Base-by-base conservation (phyloP, 768 basidiomycete genomes). In the Phylloporus rhodoxanthus region DNA sequence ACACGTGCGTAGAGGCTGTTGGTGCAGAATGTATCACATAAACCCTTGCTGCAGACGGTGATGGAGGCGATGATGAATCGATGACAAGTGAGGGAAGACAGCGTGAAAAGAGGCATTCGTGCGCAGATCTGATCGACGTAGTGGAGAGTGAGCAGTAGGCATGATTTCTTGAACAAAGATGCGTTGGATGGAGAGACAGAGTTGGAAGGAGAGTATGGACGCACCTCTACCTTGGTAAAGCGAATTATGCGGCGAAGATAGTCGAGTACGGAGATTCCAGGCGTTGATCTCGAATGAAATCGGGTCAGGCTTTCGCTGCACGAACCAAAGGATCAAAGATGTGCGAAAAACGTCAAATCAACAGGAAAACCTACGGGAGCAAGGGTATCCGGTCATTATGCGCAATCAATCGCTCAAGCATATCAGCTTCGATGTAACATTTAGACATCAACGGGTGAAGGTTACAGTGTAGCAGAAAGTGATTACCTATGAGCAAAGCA, bases 341-440 rank as follows among this genome's bases (percentile, higher is more conserved):
- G 55, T 50, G 47, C 42, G 33, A 38, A 54, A 52, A 29, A 47
- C 2, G 43, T 51, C 1, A 10, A 52, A 11, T 13, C 33, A 54
- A 50, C 51, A 40, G 56, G 38, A 55, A 41, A 50, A 75, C 81
- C 60, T 75, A 91, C 81, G 91, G 85, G 33, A 84, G 82, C 55
- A 98, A 75, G 50, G 91, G 87, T 68, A 99, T 92, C 65, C 81
- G 82, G 75, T 99, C 95, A 76, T 99, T 99, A 79, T 96, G 91
- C 47, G 79, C 75, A 71, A 96, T 93, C 61, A 99, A 75, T 55
- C 93, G 87, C 64, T 93, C 82, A 59, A 99, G 81, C 94, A 98
- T 98, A 70, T 94, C 89, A 61, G 91, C 92, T 94, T 67, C 25
- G 67, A 55, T 40, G 42, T 48, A 51, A 54, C 52, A 62, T 56